These are phyloP conservation scores for Escovopsis sp. DNA, from an alignment of 2,329 filamentous ascomycete species.

Conservation along the genomic window DNA sequence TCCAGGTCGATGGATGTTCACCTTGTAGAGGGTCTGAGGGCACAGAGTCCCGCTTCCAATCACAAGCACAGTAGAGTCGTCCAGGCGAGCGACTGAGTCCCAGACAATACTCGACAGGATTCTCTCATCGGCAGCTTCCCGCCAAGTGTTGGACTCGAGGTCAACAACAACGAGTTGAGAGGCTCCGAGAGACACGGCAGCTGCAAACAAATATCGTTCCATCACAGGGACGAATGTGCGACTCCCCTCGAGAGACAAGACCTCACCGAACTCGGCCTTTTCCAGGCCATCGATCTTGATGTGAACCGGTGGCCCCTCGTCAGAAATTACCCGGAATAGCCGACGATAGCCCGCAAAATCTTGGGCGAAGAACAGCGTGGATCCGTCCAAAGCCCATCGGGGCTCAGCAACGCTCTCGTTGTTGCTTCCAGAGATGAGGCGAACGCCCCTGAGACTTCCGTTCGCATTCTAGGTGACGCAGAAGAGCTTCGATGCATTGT, in stretches of 20 bases:
- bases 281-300: conserved; percentile 25
- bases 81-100: conserved; percentile 21
- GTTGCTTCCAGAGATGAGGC: conserved; percentile 26
- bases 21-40: conserved; percentile 20
- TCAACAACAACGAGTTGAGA: conserved; percentile 24
- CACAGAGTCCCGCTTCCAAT: conserved; percentile 20
- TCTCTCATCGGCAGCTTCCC: conserved; percentile 15
- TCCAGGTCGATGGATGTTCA: conserved; percentile 14
- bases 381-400: conserved; percentile 34
- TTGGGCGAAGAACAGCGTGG: conserved; percentile 29
- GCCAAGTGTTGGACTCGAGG: conserved; percentile 17
- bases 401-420: conserved; percentile 32
- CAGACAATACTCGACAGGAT: conserved; percentile 18
- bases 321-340: conserved; percentile 25
- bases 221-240: conserved; percentile 26
- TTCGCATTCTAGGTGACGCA: conserved; percentile 25
- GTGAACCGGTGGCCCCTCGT: conserved; percentile 12
- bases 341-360: conserved; percentile 33
- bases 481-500: conserved; percentile 30
- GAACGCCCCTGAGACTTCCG: conserved; percentile 17
- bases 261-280: conserved; percentile 24
- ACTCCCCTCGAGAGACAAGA: conserved; percentile 18
- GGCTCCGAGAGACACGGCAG: conserved; percentile 17
- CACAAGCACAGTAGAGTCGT: conserved; percentile 21
- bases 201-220: conserved; percentile 19